Base-by-base conservation (phyloP, 2,329 filamentous ascomycete species). In the Aspergillus arachidicola region DNA sequence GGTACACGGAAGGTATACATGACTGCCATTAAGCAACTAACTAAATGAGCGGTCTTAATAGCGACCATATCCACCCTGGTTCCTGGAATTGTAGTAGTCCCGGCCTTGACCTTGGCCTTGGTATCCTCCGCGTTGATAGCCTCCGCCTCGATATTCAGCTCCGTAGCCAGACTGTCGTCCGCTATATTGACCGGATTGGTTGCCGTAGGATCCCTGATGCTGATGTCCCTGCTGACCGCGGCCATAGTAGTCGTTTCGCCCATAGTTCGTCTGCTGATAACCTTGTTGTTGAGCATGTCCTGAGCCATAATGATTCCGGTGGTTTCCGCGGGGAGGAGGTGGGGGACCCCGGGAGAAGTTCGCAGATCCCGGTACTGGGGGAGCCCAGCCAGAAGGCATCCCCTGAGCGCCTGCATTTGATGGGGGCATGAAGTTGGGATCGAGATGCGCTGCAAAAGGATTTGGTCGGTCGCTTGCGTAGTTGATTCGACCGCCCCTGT, bases 401-500 rank as follows among this genome's bases (percentile, higher is more conserved):
- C 69, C 71, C 6, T 72, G 74, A 19, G 70, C 70, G 46, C 71
- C 71, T 57, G 69, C 62, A 58, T 73, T 73, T 14, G 69, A 69
- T 6, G 73, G 71, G n/a, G 76, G 72, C 58, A 73, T 72, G 63
- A 81, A 82, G 48, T 73, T 77, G 30, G 80, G 80, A 64, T 82
- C 78, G 38, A 82, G 73, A 65, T 82, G 80, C n/a, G 80, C 80
- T 23, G 80, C 80, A 59, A 82, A 82, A 16, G 80, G 81, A 64
- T 82, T 83, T 26, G 78, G 75, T 61, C 79, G 73, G 57, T 77
- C 72, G 55, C 63, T 73, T 41, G 79, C 80, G 73, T 88, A 89
- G 66, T 86, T 87, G 73, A 87, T 85, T 21, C 80, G 81, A 36
- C 84, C 80, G 59, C 83, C 79, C 63, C 77, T 73, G 62, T 84